These are phyloP conservation scores for Hymenoscyphus fraxineus DNA, from an alignment of 2,329 filamentous ascomycete species.

Conservation along the genomic window DNA sequence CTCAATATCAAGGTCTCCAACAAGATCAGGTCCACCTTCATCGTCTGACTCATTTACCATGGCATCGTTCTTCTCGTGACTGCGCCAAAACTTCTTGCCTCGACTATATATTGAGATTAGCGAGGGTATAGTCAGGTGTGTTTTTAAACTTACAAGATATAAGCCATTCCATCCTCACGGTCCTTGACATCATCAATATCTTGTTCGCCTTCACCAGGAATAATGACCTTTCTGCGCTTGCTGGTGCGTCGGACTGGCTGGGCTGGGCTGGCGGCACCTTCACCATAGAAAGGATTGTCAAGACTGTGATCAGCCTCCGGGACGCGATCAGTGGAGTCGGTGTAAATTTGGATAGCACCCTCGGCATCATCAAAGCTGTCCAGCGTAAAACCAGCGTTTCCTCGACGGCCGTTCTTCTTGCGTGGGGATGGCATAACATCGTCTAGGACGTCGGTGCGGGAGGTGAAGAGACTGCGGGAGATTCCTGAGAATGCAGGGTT, in stretches of 20 bases:
- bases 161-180: conserved; percentile 70
- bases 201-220: conserved; percentile 50
- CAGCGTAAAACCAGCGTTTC: conserved; percentile 51
- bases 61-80: conserved; percentile 27
- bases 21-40: conserved; percentile 16
- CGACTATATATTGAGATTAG: conserved; percentile 55
- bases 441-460: conserved; percentile 41
- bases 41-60: conserved; percentile 29
- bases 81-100: conserved; percentile 74
- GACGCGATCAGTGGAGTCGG: conserved; percentile 73
- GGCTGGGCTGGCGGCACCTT: conserved; percentile 37
- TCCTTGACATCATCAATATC: conserved; percentile 52
- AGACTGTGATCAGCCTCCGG: conserved; percentile 62
- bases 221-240: conserved; percentile 50
- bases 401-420: conserved; percentile 55
- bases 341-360: conserved; percentile 65
- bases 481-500: conserved; percentile 50
- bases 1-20: conserved; percentile 19
- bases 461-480: conserved; percentile 60
- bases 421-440: conserved; percentile 54
- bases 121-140: conserved; percentile 4
- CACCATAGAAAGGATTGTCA: conserved; percentile 70
- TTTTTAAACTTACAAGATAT: conserved; percentile 65
- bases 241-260: conserved; percentile 48
- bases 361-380: conserved; percentile 60